Base-by-base conservation (phyloP, 306 rosid species). In the Dryas alaskensis region DNA sequence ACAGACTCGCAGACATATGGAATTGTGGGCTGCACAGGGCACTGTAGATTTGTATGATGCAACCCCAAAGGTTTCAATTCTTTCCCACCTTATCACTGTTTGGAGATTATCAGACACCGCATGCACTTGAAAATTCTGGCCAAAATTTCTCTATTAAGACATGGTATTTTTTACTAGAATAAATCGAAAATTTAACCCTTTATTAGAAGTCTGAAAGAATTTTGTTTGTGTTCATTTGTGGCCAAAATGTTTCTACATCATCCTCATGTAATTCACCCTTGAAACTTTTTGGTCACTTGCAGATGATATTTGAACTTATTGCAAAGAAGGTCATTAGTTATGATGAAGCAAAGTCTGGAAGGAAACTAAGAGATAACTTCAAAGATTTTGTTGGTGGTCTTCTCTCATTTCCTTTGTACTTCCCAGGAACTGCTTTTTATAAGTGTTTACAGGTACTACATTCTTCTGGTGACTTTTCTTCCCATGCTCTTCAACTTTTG, bases 371-470 rank as follows among this genome's bases (percentile, higher is more conserved):
- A 17, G 60, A 73, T 17, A 73, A 62, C 42, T 73, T 47, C 60
- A 60, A 46, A 8, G 77, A 69, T 37, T 62, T 73, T 16, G 4
- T 73, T 0, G 37, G 50, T 50, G 77, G 70, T 0, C 43, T 73
- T n/a, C 11, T 73, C 13, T 61, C 77, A 0, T 73, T 73, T 39
- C 70, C 77, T 6, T 14, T 73, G 2, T 5, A 49, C 42, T 49
- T 73, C 39, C 77, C 70, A 1, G 74, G 74, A 17, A 70, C 74
- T 0, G 40, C 69, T 31, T 73, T 60, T 10, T 61, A 73, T 39
- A 60, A 60, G 17, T 73, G 77, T 19, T n/a, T 73, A 7, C 69
- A 62, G 60, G 69, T 73, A 61, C 14, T 42, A 13, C 8, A 17
- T 39, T 1, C 16, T 14, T 13, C 7, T 16, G 8, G 25, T 19